These are phyloP conservation scores for Malbranchea cinnamomea DNA, from an alignment of 2,329 filamentous ascomycete species.

Conservation along the genomic window DNA sequence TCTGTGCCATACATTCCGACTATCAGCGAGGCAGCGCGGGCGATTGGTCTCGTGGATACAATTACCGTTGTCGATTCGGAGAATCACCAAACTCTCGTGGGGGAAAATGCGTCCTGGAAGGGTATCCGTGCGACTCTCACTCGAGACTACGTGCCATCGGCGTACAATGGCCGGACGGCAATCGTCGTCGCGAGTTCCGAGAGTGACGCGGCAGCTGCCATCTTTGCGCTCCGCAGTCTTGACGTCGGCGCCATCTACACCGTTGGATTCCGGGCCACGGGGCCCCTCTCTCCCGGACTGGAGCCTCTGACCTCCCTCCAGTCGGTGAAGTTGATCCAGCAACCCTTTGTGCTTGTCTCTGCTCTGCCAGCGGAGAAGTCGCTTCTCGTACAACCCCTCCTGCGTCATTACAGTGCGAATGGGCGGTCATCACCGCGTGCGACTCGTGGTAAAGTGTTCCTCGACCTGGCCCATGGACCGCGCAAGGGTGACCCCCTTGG, in stretches of 20 bases:
- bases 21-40: slow-evolving; percentile 60
- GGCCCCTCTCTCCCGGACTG: slow-evolving; percentile 47
- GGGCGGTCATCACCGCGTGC: slow-evolving; percentile 22
- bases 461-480: slow-evolving; percentile 58
- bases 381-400: slow-evolving; percentile 59
- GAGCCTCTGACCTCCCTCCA: slow-evolving; percentile 55
- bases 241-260: slow-evolving; percentile 69
- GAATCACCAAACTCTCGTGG: slow-evolving; percentile 44
- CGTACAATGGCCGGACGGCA: slow-evolving; percentile 60
- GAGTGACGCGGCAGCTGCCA: slow-evolving; percentile 60
- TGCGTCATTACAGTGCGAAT: slow-evolving; percentile 51
- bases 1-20: slow-evolving; percentile 45
- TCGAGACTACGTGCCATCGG: slow-evolving; percentile 66
- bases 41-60: slow-evolving; percentile 70
- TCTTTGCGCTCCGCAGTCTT: slow-evolving; percentile 65
- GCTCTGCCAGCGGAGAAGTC: slow-evolving; percentile 66
- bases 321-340: slow-evolving; percentile 63
- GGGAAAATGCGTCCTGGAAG: slow-evolving; percentile 76
- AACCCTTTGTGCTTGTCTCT: slow-evolving; percentile 69
- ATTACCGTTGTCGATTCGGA: slow-evolving; percentile 48
- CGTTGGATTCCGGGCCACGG: slow-evolving; percentile 55
- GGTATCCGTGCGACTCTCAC: slow-evolving; percentile 70
- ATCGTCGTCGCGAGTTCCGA: slow-evolving; percentile 59
- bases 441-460: slow-evolving; percentile 51
- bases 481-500: slow-evolving; percentile 53